phyloP scores from a whole-genome alignment of 2,329 filamentous ascomycete species.

The Alternaria rosae region DNA sequence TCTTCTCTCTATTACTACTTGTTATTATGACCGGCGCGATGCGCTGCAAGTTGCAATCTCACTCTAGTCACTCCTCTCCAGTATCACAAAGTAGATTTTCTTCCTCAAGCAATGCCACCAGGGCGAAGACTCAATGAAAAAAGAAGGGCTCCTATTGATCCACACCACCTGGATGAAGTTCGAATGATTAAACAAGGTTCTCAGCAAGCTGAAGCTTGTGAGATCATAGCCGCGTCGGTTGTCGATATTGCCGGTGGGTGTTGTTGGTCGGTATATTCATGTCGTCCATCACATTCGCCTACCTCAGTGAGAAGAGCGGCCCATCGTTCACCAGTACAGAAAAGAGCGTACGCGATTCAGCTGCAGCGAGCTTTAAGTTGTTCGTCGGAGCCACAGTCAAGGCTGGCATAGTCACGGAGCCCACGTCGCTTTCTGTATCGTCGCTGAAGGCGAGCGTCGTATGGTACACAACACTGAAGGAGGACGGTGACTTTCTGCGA shows the following conservation, averaged over 20 bases:
- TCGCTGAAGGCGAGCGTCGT: not conserved
- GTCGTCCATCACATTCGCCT: not conserved
- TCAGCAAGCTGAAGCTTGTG: not conserved
- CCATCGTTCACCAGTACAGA: not conserved
- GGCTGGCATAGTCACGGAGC: not conserved
- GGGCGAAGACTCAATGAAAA: constrained; percentile 4
- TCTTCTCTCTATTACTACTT: not conserved
- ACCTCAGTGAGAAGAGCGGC: not conserved
- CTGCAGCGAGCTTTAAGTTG: not conserved
- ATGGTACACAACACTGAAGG: constrained; percentile 4
- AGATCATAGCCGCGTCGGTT: not conserved
- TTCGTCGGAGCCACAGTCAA: not conserved
- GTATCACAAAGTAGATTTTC: not conserved
- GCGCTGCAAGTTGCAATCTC: not conserved
- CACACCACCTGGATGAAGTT: not conserved
- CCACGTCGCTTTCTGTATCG: not conserved
- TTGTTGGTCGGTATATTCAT: not conserved
- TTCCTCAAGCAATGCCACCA: constrained; percentile 2
- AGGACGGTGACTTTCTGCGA: constrained; percentile 3
- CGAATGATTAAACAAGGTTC: not conserved
- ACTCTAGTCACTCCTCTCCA: not conserved
- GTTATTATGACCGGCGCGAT: not conserved
- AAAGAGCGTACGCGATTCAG: not conserved
- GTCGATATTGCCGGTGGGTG: not conserved
- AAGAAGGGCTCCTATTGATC: not conserved